Evolutionary conservation across 495 filamentous ascomycete genomes (phyloP).

Genomic region (Tetracladium marchalianum): DNA sequence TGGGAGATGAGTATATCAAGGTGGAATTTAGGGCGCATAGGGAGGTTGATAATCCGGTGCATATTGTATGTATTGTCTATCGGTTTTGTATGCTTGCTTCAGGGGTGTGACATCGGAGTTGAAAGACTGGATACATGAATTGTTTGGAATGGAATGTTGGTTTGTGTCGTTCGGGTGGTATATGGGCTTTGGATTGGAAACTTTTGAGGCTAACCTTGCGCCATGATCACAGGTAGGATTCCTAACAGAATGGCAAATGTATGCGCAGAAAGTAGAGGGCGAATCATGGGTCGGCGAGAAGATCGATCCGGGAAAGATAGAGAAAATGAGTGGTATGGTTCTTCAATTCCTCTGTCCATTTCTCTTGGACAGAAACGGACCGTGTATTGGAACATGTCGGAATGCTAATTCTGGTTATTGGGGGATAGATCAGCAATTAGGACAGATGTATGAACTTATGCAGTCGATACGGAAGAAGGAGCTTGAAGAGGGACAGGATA

Average conservation of each 20-base stretch:
- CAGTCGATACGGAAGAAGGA: constrained; percentile 59
- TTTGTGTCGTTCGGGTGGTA: no score
- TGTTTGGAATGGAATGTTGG: background rate
- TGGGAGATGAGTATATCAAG: constrained; percentile 89
- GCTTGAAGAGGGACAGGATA: constrained; percentile 23
- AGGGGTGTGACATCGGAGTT: no score
- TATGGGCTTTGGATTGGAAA: background rate
- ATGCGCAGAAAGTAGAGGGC: constrained; percentile 83
- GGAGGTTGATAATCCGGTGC: constrained; percentile 78
- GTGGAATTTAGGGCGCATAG: constrained; percentile 78
- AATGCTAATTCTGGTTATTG: background rate
- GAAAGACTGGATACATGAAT: no score
- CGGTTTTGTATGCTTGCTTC: no score
- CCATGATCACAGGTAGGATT: constrained; percentile 65
- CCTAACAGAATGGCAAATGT: constrained; percentile 90
- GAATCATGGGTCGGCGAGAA: constrained; percentile 71
- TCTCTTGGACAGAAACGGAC: background rate
- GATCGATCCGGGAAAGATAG: constrained; percentile 66
- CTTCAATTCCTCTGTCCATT: background rate
- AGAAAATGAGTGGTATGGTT: constrained; percentile 87
- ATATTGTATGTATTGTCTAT: constrained; percentile 56
- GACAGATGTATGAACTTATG: constrained; percentile 92
- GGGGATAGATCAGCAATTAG: constrained; percentile 74
- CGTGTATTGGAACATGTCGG: constrained; percentile 3
- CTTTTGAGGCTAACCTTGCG: background rate